These are phyloP conservation scores for Pestalotiopsis sp. DNA, from an alignment of 2,329 filamentous ascomycete genomes.

Conservation along the genomic window DNA sequence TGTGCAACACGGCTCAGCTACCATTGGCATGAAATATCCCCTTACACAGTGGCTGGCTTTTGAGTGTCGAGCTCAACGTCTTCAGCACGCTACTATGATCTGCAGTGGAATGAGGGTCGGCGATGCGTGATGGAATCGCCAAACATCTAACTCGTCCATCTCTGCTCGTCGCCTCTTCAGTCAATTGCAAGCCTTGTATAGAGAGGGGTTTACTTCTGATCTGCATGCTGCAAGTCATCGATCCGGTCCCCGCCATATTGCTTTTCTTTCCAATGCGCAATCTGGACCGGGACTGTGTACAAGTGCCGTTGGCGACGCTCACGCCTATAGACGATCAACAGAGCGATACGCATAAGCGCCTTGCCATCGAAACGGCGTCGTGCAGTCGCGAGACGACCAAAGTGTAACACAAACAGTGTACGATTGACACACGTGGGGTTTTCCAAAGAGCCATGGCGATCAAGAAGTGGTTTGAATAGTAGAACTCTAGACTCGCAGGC, in stretches of 20 bases:
- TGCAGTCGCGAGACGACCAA: not conserved
- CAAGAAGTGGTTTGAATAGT: not conserved
- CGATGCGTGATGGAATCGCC: not conserved
- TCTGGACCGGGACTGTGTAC: not conserved
- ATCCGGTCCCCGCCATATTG: not conserved
- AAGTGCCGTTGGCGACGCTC: not conserved
- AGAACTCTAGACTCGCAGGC: not conserved
- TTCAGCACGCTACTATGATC: not conserved
- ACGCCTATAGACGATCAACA: not conserved
- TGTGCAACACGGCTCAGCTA: not conserved
- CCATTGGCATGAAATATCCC: not conserved
- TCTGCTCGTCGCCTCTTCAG: not conserved
- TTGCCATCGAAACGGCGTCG: not conserved
- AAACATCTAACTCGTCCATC: not conserved
- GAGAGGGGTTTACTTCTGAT: not conserved
- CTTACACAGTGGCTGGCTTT: not conserved
- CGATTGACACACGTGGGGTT: not conserved
- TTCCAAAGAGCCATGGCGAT: not conserved
- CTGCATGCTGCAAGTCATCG: conserved; percentile 1
- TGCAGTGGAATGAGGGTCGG: not conserved
- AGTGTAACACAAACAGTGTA: not conserved
- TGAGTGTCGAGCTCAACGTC: not conserved
- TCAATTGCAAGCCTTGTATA: not conserved
- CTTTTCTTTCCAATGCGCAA: not conserved
- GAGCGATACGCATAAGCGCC: not conserved